Evolutionary conservation across 306 rosid species (phyloP), one percentile per base, ranked within the genome.

Genomic region (Casuarina glauca): DNA sequence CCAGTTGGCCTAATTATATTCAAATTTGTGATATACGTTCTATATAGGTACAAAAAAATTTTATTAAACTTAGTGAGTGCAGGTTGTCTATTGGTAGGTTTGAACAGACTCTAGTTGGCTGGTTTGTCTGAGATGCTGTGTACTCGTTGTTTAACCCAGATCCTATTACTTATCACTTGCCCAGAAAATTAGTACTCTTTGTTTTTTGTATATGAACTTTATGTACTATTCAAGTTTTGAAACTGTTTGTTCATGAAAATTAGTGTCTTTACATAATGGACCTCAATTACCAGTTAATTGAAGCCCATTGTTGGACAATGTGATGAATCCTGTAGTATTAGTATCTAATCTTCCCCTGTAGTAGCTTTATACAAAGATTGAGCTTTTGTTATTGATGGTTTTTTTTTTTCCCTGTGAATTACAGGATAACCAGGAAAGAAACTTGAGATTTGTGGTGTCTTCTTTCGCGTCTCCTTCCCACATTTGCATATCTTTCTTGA

Each of bases 391-490:
- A 49, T 70, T 80, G 12, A 51, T 49, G 50, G 20, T 70, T 35
- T 67, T 69, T 61, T 68, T 72, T 61, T 73, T 45, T 69, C 49
- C 70, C 74, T 74, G 78, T 67, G 0, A 1, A 73, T 89, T 72
- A 73, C 93, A 95, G 97, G 92, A 88, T 95, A 82, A 91, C 94
- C 42, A 86, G 91, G 88, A 95, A 89, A 86, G 97, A 91, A 84
- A 93, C 94, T 86, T 95, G 76, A 93, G 61, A 63, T 43, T 71
- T 66, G 80, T 10, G 69, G 82, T 72, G 57, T 80, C 74, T 72
- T 58, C 69, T 77, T 32, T 66, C 19, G 91, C 95, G 79, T 80
- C 73, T 54, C 52, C 77, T 66, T 82, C 74, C 72, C 43, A 57
- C 72, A 43, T 60, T 79, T 71, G 72, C 76, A 16, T 32, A 66